A percentile compares a stretch with the other conserved stretches of the same genome.
Evolutionary conservation across 495 filamentous ascomycete species (phyloP).

Genomic region (Rusavskia elegans): DNA sequence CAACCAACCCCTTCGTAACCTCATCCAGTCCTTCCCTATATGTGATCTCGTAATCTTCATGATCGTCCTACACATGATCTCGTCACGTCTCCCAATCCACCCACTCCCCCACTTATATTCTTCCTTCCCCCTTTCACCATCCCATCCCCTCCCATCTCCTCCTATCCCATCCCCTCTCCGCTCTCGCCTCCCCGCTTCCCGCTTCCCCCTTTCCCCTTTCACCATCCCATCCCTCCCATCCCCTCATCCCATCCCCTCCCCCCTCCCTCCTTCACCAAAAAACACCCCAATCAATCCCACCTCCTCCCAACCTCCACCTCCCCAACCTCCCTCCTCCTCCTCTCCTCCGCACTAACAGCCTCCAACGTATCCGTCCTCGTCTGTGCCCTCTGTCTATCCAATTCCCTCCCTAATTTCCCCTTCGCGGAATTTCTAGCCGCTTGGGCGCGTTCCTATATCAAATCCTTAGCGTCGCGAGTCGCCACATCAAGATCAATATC

Average conservation of each 20-base stretch:
- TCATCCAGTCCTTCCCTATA: no score
- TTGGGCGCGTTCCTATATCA: background rate
- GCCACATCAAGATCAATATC: no score
- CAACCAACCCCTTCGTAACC: no score
- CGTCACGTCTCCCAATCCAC: no score
- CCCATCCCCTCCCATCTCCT: conserved; percentile 71
- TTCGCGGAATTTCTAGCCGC: conserved; percentile 27
- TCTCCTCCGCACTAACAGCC: conserved; percentile 33
- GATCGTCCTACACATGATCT: no score
- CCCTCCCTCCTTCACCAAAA: conserved; percentile 68
- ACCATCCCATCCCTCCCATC: conserved; percentile 33
- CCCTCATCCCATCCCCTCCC: conserved; percentile 14
- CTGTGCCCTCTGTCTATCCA: conserved; percentile 51
- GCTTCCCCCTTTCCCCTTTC: conserved; percentile 55
- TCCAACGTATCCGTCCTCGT: conserved; percentile 41
- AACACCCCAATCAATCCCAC: conserved; percentile 55
- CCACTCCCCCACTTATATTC: no score
- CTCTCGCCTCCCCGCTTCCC: conserved; percentile 63
- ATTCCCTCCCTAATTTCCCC: conserved; percentile 44
- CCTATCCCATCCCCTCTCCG: conserved; percentile 56
- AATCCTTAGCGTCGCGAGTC: no score
- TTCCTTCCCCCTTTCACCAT: no score
- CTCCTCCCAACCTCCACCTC: conserved; percentile 27
- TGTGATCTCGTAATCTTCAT: no score
- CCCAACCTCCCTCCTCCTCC: conserved; percentile 41